Base-by-base conservation (phyloP, 208 protist genomes). In the Borovskyia barvae region DNA sequence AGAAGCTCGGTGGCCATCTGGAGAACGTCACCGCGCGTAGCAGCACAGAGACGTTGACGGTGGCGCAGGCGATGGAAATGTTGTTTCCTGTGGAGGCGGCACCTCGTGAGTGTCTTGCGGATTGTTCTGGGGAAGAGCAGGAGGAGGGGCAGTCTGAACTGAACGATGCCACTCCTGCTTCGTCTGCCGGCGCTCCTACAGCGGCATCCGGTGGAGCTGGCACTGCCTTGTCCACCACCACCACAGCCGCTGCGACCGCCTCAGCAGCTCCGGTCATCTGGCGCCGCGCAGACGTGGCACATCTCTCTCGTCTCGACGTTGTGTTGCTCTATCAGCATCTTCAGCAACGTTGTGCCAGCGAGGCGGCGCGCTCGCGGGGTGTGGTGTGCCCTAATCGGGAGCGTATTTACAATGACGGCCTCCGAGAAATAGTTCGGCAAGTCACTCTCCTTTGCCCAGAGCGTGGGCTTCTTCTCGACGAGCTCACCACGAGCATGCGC, bases 341-440 rank as follows among this genome's bases (percentile, higher is more conserved):
- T 14, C 61, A 86, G 61, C 48, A 51, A 20, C 79, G 87, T 25
- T 88, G 77, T 55, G 50, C 40, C 6, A 52, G 68, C 12, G 81
- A 92, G 67, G 66, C 85, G 43, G 85, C 90, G 2, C 70, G 90
- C 2, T 72, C 77, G 2, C 54, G 55, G 22, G 87, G 85, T 0
- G 80, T 88, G 9, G 68, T 90, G 1, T 95, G 90, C 47, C 58
- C 72, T 7, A 89, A 72, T 32, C 82, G 87, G 12, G 87, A 94
- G 51, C 56, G 65, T 15, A 90, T 96, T 42, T 91, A 85, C 57
- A 56, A 66, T n/a, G 84, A 93, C 30, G 81, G 76, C 22, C 66
- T 94, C 28, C 54, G 56, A n/a, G 87, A 97, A 66, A 42, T 97
- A n/a, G 87, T 82, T 40, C 87, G 91, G 24, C 91, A 97, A 56